phyloP scores from a whole-genome alignment of 108 stramenopile species.

The Schizochytrium sp. region DNA sequence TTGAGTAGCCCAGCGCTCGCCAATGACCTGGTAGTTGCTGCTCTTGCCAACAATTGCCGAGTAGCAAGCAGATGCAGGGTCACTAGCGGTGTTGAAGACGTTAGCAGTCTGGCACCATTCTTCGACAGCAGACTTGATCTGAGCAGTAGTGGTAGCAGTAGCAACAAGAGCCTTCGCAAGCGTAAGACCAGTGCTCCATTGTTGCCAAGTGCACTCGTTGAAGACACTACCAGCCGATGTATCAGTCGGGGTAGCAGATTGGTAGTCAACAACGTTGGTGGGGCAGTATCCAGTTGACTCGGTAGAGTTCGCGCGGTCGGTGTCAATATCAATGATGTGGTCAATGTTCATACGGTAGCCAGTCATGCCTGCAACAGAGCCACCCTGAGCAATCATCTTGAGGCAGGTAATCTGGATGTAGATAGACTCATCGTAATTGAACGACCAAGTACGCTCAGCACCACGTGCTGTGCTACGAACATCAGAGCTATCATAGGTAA shows the following conservation, averaged over 20 bases:
- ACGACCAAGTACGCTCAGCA: background rate
- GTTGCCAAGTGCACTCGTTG: slow-evolving; percentile 16
- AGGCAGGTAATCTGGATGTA: slow-evolving; percentile 26
- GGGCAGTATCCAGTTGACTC: slow-evolving; percentile 20
- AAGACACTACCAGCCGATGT: slow-evolving; percentile 10
- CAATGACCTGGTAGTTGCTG: slow-evolving; percentile 6
- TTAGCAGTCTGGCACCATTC: slow-evolving; percentile 55
- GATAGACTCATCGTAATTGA: background rate
- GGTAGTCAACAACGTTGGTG: background rate
- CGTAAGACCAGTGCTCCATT: slow-evolving; percentile 4
- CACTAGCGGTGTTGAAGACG: background rate
- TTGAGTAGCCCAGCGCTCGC: background rate
- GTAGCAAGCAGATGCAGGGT: background rate
- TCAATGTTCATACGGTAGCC: slow-evolving; percentile 54
- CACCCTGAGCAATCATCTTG: background rate
- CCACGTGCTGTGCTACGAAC: background rate
- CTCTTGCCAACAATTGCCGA: background rate
- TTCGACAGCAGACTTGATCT: background rate
- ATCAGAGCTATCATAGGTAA: background rate
- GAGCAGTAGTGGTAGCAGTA: background rate
- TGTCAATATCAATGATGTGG: slow-evolving; percentile 32
- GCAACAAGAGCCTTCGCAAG: slow-evolving; percentile 21
- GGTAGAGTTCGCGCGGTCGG: background rate
- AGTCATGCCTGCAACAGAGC: background rate
- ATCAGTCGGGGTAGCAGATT: background rate